A percentile compares a stretch with the other conserved stretches of the same genome.
phyloP scores from a whole-genome alignment of 495 filamentous ascomycete species.

The Penicillium canescens region DNA sequence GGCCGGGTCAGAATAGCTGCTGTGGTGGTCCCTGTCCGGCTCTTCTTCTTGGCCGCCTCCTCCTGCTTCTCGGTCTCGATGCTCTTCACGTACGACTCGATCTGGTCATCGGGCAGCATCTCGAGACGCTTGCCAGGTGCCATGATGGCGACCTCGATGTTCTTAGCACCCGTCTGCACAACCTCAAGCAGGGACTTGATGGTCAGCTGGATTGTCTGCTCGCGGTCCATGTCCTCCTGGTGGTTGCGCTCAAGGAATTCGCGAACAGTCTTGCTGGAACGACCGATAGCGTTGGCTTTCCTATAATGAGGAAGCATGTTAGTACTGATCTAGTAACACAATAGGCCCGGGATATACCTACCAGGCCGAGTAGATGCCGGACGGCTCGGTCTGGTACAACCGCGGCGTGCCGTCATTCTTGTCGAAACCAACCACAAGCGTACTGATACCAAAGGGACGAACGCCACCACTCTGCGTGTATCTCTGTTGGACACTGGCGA shows the following conservation, averaged over 20 bases:
- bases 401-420: slow-evolving; percentile 81
- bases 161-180: slow-evolving; percentile 98
- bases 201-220: slow-evolving; percentile 93
- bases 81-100: slow-evolving; percentile 94
- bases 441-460: slow-evolving; percentile 95
- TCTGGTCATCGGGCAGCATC: slow-evolving; percentile 93
- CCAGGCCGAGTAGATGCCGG: slow-evolving; percentile 98
- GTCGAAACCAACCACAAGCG: slow-evolving; percentile 95
- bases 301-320: slow-evolving; percentile 42
- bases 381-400: slow-evolving; percentile 96
- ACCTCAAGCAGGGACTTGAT: slow-evolving; percentile 98
- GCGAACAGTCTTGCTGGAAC: slow-evolving; percentile 96
- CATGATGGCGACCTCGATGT: slow-evolving; percentile 99
- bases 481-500: slow-evolving; percentile 94
- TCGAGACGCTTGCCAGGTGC: slow-evolving; percentile 88
- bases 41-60: slow-evolving; percentile 96
- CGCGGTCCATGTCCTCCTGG: slow-evolving; percentile 93
- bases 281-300: slow-evolving; percentile 99
- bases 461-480: slow-evolving; percentile 99
- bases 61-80: slow-evolving; percentile 99
- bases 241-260: slow-evolving; percentile 98
- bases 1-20: slow-evolving; percentile 75
- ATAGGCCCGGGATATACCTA: slow-evolving; percentile 39
- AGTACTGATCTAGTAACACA: slow-evolving; percentile 3
- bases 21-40: slow-evolving; percentile 72